Conservation (phyloP, 2,329 filamentous ascomycete genomes). For the Penicillium sp. region DNA sequence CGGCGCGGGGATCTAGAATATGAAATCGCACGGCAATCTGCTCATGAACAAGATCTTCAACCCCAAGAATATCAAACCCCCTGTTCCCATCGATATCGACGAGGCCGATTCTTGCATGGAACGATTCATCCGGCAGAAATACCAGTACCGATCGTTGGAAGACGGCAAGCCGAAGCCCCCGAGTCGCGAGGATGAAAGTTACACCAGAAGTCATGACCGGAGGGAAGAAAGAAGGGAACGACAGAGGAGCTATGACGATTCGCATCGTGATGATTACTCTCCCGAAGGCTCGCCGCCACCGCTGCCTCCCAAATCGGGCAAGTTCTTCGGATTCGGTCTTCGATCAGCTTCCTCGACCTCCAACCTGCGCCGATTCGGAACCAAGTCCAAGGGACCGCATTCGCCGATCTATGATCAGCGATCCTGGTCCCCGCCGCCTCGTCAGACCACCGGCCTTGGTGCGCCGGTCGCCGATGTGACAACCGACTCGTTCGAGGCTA, state of each 20-base stretch:
- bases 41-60: constrained; percentile 90
- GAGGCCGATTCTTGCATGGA: constrained; percentile 95
- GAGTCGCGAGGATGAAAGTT: constrained; percentile 62
- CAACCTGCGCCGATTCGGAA: constrained; percentile 63
- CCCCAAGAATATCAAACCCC: constrained; percentile 78
- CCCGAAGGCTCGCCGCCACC: constrained; percentile 63
- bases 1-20: constrained; percentile 65
- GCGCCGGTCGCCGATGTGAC: constrained; percentile 63
- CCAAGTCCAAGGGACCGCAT: constrained; percentile 56
- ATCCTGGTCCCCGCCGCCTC: constrained; percentile 36
- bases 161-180: constrained; percentile 52
- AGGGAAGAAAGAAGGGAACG: constrained; percentile 14
- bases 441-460: constrained; percentile 62
- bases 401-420: constrained; percentile 36
- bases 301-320: constrained; percentile 65
- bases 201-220: constrained; percentile 45
- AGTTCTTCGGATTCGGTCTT: constrained; percentile 68
- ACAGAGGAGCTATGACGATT: constrained; percentile 12
- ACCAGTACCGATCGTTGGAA: constrained; percentile 69
- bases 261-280: constrained; percentile 30
- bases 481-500: constrained; percentile 66
- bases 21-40: constrained; percentile 89
- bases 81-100: constrained; percentile 87
- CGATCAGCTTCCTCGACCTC: constrained; percentile 74
- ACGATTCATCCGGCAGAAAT: constrained; percentile 92